Evolutionary conservation across 1,284 basidiomycete genomes (phyloP).

Genomic region (Ustilago curta): DNA sequence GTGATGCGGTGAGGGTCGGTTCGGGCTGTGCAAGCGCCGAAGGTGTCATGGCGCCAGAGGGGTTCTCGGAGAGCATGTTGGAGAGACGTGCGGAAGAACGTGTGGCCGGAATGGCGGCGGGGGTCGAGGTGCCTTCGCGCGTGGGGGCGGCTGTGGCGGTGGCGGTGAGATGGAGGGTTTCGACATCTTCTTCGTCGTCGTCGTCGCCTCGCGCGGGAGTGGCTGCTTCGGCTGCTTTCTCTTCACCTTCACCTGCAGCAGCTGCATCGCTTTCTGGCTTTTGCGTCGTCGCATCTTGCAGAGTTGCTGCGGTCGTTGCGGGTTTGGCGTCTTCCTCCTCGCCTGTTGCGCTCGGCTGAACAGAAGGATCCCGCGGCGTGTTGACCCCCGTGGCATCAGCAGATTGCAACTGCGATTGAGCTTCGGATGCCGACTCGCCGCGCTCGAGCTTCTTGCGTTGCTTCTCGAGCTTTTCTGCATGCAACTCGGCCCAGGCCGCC

Average conservation of each 20-base stretch:
- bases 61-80: conserved; percentile 13
- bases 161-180: conserved; percentile 51
- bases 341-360: conserved; percentile 17
- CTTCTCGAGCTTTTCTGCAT: conserved; percentile 70
- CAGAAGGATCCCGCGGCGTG: conserved; percentile 26
- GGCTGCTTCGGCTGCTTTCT: background rate
- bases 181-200: conserved; percentile 51
- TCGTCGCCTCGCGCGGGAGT: conserved; percentile 13
- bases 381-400: conserved; percentile 18
- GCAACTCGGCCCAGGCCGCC: conserved; percentile 37
- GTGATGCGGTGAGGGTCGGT: conserved; percentile 24
- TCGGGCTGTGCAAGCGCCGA: background rate
- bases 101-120: conserved; percentile 26
- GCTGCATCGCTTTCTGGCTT: background rate
- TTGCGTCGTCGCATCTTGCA: background rate
- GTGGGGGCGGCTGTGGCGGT: conserved; percentile 43
- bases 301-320: background rate
- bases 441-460: conserved; percentile 30
- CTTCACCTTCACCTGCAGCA: background rate
- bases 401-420: conserved; percentile 19
- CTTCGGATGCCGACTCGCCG: conserved; percentile 10
- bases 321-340: conserved; percentile 17
- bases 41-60: background rate
- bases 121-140: conserved; percentile 43
- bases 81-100: conserved; percentile 41